phyloP scores from a whole-genome alignment of 176 grass and related monocot species.

The Oryza officinalis region DNA sequence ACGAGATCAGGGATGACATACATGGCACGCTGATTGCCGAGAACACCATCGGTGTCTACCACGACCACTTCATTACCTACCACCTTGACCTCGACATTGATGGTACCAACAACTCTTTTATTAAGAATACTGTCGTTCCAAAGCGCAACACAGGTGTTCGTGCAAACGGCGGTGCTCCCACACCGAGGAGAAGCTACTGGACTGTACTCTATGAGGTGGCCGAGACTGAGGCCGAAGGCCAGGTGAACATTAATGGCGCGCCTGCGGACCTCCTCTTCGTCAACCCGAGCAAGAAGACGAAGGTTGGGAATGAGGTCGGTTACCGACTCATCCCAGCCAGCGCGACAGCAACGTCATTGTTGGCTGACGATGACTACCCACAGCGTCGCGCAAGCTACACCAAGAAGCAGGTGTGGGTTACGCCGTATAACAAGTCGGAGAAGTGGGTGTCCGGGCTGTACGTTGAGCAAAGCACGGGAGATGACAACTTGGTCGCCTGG shows the following conservation, averaged over 20 bases:
- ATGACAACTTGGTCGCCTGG: constrained; percentile 58
- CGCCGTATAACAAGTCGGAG: constrained; percentile 62
- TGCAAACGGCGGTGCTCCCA: constrained; percentile 19
- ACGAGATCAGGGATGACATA: constrained; percentile 34
- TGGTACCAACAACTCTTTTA: constrained; percentile 74
- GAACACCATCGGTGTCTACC: constrained; percentile 74
- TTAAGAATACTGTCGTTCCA: constrained; percentile 39
- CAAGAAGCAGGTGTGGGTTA: constrained; percentile 80
- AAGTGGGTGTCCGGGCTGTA: constrained; percentile 78
- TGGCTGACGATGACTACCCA: constrained; percentile 66
- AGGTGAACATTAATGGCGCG: constrained; percentile 28
- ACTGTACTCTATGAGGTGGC: constrained; percentile 62
- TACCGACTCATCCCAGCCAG: constrained; percentile 50
- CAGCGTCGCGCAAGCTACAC: constrained; percentile 64
- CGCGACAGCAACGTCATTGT: constrained; percentile 55
- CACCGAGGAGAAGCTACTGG: constrained; percentile 67
- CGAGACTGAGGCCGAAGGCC: constrained; percentile 57
- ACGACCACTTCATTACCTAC: constrained; percentile 82
- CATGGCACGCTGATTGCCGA: constrained; percentile 57
- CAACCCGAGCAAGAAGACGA: constrained; percentile 63
- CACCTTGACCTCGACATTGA: constrained; percentile 80
- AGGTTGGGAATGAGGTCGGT: constrained; percentile 60
- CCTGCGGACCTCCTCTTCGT: constrained; percentile 36
- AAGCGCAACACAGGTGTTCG: constrained; percentile 1
- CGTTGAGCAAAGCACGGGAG: constrained; percentile 65